Percentiles rank a stretch among this genome's conserved stretches.
Conservation (phyloP, 1,139 yeast genomes). For the Candida sp. region DNA sequence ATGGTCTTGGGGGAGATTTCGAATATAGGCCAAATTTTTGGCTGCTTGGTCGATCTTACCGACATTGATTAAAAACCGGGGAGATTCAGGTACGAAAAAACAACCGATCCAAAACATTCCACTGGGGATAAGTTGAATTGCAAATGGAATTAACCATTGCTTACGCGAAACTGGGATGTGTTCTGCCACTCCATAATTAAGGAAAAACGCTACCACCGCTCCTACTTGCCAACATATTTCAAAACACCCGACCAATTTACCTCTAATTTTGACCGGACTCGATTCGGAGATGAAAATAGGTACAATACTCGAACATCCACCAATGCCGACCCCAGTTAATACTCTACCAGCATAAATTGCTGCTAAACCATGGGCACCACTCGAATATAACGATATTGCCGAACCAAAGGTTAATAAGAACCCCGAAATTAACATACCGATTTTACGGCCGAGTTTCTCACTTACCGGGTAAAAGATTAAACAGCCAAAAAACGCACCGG, state of each 20-base stretch:
- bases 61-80: conserved; percentile 40
- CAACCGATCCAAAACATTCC: conserved; percentile 38
- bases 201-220: conserved; percentile 43
- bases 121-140: conserved; percentile 41
- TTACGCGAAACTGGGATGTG: conserved; percentile 12
- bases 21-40: conserved; percentile 24
- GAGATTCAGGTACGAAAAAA: conserved; percentile 42
- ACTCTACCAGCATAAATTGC: conserved; percentile 36
- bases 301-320: conserved; percentile 31
- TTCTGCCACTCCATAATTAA: conserved; percentile 33
- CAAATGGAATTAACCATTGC: conserved; percentile 38
- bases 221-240: conserved; percentile 53
- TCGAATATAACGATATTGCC: conserved; percentile 26
- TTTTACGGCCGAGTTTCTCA: conserved; percentile 22
- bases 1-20: conserved; percentile 20
- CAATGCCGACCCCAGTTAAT: conserved; percentile 32
- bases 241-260: conserved; percentile 44
- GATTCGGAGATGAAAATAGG: conserved; percentile 31
- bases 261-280: conserved; percentile 27
- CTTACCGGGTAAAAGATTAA: conserved; percentile 26
- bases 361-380: conserved; percentile 21
- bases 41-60: conserved; percentile 35
- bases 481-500: conserved; percentile 32
- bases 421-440: conserved; percentile 25
- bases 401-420: conserved; percentile 43